Evolutionary conservation across 192 early-diverging fungal genomes (phyloP).

Genomic region (Backusella sp.): DNA sequence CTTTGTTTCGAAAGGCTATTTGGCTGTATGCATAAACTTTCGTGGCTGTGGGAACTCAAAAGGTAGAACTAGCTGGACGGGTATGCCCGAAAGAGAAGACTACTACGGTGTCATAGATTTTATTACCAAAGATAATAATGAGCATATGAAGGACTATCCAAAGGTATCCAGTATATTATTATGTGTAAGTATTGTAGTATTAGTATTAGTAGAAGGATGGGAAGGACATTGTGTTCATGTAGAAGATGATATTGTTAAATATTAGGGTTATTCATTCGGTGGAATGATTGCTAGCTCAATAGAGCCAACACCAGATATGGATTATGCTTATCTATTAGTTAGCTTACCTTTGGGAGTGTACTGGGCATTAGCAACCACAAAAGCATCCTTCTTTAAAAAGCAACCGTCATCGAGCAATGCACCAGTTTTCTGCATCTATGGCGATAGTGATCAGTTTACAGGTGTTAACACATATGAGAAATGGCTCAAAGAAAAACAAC

Average conservation of each 20-base stretch:
- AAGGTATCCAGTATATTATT: conserved; percentile 9
- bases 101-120: conserved; percentile 17
- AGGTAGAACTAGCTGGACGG: conserved; percentile 30
- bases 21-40: conserved; percentile 19
- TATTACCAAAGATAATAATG: background rate
- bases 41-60: conserved; percentile 20
- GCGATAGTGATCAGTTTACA: conserved; percentile 28
- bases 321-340: conserved; percentile 18
- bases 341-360: conserved; percentile 23
- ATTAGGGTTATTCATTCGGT: conserved; percentile 30
- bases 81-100: conserved; percentile 26
- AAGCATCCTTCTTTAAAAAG: conserved; percentile 10
- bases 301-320: background rate
- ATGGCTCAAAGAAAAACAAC: conserved; percentile 2
- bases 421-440: conserved; percentile 14
- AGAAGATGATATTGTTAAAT: background rate
- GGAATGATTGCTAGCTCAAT: conserved; percentile 25
- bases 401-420: background rate
- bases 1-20: conserved; percentile 16
- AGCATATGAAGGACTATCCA: background rate
- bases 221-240: background rate
- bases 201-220: background rate
- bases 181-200: conserved; percentile 11
- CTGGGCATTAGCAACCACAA: conserved; percentile 22
- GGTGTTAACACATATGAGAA: background rate